phyloP scores from a whole-genome alignment of 495 filamentous ascomycete species.

The Aspergillus asperescens region DNA sequence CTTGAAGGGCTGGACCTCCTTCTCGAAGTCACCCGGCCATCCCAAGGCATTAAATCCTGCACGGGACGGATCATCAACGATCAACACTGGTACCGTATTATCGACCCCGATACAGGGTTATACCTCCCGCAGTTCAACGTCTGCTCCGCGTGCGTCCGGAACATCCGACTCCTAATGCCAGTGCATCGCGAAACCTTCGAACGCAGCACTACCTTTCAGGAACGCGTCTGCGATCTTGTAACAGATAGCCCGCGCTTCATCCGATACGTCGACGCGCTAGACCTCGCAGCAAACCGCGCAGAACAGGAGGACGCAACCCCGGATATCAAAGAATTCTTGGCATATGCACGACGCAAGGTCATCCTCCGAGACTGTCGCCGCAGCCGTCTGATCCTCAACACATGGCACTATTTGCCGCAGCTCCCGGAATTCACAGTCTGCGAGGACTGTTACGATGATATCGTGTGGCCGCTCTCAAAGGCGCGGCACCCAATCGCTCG shows the following conservation, averaged over 20 bases:
- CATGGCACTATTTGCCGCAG: slow-evolving; percentile 59
- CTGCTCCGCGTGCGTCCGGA: slow-evolving; percentile 51
- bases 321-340: slow-evolving; percentile 46
- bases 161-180: slow-evolving; percentile 49
- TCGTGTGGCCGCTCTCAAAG: slow-evolving; percentile 59
- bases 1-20: slow-evolving; percentile 51
- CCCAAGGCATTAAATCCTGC: slow-evolving; percentile 41
- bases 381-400: slow-evolving; percentile 43
- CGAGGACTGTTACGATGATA: slow-evolving; percentile 65
- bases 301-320: slow-evolving; percentile 31
- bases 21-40: slow-evolving; percentile 45
- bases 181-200: slow-evolving; percentile 46
- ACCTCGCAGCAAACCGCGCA: slow-evolving; percentile 48
- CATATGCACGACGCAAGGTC: slow-evolving; percentile 47
- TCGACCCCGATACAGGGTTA: slow-evolving; percentile 47
- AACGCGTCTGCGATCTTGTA: slow-evolving; percentile 46
- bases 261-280: slow-evolving; percentile 58
- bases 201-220: slow-evolving; percentile 21
- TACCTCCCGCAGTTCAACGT: slow-evolving; percentile 52
- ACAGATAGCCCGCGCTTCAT: slow-evolving; percentile 50
- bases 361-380: slow-evolving; percentile 50
- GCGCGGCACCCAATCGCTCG: slow-evolving; percentile 48
- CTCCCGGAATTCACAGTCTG: slow-evolving; percentile 64
- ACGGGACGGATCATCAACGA: slow-evolving; percentile 43
- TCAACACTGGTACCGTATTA: slow-evolving; percentile 55